A percentile compares a stretch with the other conserved stretches of the same genome.
These are phyloP conservation scores for Quercus lobata DNA, from an alignment of 331 rosid species.

Conservation along the genomic window DNA sequence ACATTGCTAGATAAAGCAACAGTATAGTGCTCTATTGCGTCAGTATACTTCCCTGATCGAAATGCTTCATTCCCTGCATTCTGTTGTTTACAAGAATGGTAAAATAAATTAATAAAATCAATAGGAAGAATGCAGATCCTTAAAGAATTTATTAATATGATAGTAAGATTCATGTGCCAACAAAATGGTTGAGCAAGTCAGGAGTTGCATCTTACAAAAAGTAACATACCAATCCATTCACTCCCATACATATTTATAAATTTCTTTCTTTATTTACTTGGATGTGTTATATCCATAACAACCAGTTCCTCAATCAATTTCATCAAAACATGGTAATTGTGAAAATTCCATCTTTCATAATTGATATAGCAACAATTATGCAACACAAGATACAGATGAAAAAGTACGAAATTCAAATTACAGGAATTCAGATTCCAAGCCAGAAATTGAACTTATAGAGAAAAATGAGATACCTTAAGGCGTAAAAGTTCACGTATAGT, in stretches of 20 bases:
- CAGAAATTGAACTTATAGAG: slow-evolving; percentile 5
- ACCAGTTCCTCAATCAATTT: not conserved
- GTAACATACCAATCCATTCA: not conserved
- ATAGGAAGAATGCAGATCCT: not conserved
- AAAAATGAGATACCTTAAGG: slow-evolving; percentile 53
- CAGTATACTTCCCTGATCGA: slow-evolving; percentile 55
- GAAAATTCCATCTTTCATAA: not conserved
- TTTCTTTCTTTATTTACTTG: too few relatives aligned
- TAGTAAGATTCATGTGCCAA: not conserved
- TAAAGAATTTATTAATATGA: not conserved
- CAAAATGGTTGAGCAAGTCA: not conserved
- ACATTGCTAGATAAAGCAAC: slow-evolving; percentile 66
- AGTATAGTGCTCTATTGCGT: slow-evolving; percentile 79
- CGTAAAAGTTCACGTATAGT: slow-evolving; percentile 57
- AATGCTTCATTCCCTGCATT: slow-evolving; percentile 83
- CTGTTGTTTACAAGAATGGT: slow-evolving; percentile 41
- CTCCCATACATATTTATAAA: not conserved
- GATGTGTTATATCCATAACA: too few relatives aligned
- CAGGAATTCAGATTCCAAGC: slow-evolving; percentile 15
- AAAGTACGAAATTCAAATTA: slow-evolving; percentile 8
- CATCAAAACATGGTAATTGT: not conserved
- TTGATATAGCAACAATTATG: not conserved
- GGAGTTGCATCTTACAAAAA: not conserved
- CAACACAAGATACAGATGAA: not conserved
- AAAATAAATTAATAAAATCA: slow-evolving; percentile 2